Conservation (phyloP, 192 early-diverging fungal genomes). For the Umbelopsis vinacea region DNA sequence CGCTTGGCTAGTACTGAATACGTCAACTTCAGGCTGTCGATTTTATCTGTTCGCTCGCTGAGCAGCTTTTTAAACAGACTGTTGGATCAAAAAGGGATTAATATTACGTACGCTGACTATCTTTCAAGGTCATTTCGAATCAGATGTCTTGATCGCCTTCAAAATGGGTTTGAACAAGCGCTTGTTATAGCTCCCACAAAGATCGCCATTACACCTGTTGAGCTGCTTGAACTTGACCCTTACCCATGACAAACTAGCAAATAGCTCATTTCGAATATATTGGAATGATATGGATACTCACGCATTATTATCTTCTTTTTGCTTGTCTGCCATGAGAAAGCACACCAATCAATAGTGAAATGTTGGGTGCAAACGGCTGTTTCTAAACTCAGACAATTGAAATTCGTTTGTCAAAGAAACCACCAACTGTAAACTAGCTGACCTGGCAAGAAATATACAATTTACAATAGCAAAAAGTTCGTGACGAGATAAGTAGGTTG, state of each 20-base stretch:
- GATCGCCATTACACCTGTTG: background rate
- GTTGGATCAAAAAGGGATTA: background rate
- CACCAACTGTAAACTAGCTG: too few species aligned
- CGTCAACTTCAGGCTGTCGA: conserved; percentile 13
- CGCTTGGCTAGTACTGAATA: conserved; percentile 7
- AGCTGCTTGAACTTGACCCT: too few species aligned
- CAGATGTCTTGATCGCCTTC: background rate
- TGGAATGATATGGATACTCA: background rate
- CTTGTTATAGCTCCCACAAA: background rate
- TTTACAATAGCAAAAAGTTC: too few species aligned
- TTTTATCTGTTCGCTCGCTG: conserved; percentile 19
- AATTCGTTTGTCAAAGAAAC: background rate
- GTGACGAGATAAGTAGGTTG: background rate
- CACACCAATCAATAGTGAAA: conserved; percentile 1
- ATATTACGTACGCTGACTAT: background rate
- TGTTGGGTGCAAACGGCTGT: background rate
- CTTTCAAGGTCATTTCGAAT: background rate
- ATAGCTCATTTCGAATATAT: background rate
- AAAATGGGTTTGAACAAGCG: background rate
- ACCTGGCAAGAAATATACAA: too few species aligned
- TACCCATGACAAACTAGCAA: background rate
- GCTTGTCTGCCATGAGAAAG: conserved; percentile 23
- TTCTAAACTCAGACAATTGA: conserved; percentile 21
- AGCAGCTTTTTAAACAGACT: conserved; percentile 18
- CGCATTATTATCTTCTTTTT: conserved; percentile 25